These are phyloP conservation scores for Sanghuangporus weigelae DNA, from an alignment of 1,284 basidiomycete genomes.

Conservation along the genomic window DNA sequence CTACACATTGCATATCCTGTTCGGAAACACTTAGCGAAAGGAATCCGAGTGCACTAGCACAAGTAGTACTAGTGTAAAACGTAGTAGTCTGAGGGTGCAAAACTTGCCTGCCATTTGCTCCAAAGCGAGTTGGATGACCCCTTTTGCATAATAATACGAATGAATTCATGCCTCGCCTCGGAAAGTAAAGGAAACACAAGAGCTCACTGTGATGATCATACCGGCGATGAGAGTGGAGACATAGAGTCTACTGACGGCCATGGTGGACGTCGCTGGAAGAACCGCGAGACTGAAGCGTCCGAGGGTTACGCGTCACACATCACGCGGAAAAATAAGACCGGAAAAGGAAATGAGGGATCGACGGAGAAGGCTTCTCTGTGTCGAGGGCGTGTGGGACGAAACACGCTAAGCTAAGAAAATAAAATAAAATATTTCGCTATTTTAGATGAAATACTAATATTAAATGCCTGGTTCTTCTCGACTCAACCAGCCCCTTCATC, in stretches of 20 bases:
- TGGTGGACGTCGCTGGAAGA: conserved; percentile 24
- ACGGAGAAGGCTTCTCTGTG: not conserved
- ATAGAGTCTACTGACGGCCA: conserved; percentile 25
- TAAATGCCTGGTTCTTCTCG: not conserved
- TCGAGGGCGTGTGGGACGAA: not conserved
- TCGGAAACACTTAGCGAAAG: not conserved
- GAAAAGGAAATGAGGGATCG: not conserved
- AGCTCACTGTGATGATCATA: conserved; percentile 71
- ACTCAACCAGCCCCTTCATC: not conserved
- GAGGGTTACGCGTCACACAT: conserved; percentile 29
- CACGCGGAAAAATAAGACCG: not conserved
- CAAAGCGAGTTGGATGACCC: conserved; percentile 77
- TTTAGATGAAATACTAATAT: no score
- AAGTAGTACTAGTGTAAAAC: not conserved
- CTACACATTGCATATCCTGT: conserved; percentile 93
- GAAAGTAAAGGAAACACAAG: not conserved
- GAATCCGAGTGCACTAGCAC: not conserved
- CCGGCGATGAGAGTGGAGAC: conserved; percentile 58
- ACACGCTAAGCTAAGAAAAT: not conserved
- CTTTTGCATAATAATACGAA: conserved; percentile 29
- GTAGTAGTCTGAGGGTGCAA: conserved; percentile 13
- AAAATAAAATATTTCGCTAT: not conserved
- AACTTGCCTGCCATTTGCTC: conserved; percentile 70
- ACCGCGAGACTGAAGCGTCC: conserved; percentile 33
- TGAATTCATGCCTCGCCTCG: not conserved